Evolutionary conservation across 306 rosid genomes (phyloP).

Genomic region (Dicorynia guianensis): DNA sequence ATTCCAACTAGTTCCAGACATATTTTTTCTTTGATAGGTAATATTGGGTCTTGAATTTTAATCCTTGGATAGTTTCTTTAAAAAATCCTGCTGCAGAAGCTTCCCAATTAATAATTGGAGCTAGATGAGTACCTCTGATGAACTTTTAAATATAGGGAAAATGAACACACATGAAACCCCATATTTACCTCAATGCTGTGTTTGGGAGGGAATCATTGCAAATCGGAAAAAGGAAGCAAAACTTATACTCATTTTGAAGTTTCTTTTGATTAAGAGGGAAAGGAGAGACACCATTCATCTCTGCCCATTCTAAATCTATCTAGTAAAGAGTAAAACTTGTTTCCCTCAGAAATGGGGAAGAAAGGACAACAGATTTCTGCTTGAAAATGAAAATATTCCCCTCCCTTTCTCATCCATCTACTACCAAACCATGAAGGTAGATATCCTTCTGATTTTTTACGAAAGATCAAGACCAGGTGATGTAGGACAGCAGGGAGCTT

Average conservation of each 20-base stretch:
- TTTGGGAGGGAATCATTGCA: not conserved
- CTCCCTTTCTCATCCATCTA: not conserved
- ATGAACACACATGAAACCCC: not conserved
- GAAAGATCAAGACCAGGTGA: not conserved
- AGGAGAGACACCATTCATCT: not conserved
- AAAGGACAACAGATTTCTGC: too few relatives aligned
- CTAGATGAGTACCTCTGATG: not conserved
- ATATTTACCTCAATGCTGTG: not conserved
- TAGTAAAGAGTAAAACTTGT: not conserved
- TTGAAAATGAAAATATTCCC: too few relatives aligned
- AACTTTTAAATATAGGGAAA: not conserved
- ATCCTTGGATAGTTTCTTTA: too few relatives aligned
- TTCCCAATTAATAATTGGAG: too few relatives aligned
- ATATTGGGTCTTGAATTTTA: not conserved
- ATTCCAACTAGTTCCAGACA: not conserved
- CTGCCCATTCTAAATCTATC: not conserved
- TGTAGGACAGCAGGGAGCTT: too few relatives aligned
- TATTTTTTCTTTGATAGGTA: not conserved
- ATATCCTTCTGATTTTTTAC: not conserved
- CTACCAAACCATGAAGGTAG: not conserved
- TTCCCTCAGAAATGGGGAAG: not conserved
- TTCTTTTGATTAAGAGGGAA: not conserved
- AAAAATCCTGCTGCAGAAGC: not conserved
- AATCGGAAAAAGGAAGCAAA: not conserved
- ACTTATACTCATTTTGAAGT: not conserved